phyloP scores from a whole-genome alignment of 805 yeast species.

The Hyphopichia homilentoma region DNA sequence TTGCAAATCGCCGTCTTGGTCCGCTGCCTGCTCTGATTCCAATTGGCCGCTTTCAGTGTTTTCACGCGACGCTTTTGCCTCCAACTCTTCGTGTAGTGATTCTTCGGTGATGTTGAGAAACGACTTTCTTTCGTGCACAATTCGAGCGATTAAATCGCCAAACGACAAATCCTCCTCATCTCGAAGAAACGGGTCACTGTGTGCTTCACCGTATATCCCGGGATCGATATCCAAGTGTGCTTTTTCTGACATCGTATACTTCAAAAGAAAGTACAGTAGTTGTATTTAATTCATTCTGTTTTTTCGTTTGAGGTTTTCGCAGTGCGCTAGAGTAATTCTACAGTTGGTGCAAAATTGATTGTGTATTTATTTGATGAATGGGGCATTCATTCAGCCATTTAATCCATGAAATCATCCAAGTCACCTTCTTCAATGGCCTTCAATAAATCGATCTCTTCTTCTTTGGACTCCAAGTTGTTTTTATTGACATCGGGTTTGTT shows the following conservation, averaged over 20 bases:
- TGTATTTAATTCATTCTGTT: background rate
- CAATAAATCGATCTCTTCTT: constrained; percentile 40
- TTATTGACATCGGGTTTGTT: constrained; percentile 23
- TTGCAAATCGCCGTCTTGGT: constrained; percentile 9
- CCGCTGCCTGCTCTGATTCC: too few species aligned
- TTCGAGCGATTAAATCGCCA: constrained; percentile 55
- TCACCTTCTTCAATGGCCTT: constrained; percentile 56
- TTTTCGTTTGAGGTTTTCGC: background rate
- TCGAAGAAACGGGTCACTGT: constrained; percentile 1
- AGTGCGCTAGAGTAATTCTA: too few species aligned
- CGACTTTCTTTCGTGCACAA: constrained; percentile 56
- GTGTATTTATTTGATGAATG: too few species aligned
- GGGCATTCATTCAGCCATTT: too few species aligned
- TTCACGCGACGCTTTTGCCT: constrained; percentile 6
- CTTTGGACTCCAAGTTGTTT: constrained; percentile 29
- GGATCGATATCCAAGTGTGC: constrained; percentile 23
- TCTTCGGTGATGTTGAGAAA: constrained; percentile 59
- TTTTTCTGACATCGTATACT: constrained; percentile 2
- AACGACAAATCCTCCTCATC: constrained; percentile 38
- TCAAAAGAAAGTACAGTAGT: background rate
- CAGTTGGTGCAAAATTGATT: too few species aligned
- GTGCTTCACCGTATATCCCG: constrained; percentile 16
- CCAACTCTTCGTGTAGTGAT: constrained; percentile 44
- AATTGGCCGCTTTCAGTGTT: constrained; percentile 1
- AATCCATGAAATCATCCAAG: constrained; percentile 47